phyloP scores from a whole-genome alignment of 441 rosid genomes.

The Mallotus repandus region DNA sequence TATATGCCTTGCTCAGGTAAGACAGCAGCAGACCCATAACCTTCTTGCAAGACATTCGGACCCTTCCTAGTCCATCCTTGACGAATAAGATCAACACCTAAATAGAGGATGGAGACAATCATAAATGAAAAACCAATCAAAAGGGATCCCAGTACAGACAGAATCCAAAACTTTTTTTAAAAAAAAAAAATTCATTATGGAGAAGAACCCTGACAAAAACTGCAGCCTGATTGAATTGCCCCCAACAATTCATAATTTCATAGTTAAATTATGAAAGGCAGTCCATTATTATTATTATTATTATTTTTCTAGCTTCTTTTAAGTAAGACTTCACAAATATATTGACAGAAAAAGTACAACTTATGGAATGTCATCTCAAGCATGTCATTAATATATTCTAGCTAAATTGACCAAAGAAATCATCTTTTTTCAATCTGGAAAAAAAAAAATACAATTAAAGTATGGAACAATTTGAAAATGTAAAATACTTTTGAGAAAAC shows the following conservation, averaged over 20 bases:
- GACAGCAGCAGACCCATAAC: conserved; percentile 94
- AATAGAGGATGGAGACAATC: conserved; percentile 4
- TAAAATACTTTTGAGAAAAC: not conserved
- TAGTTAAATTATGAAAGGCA: not conserved
- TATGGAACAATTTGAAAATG: not conserved
- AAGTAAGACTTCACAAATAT: not conserved
- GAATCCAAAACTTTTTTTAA: not conserved
- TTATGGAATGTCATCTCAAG: not conserved
- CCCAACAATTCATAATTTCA: not conserved
- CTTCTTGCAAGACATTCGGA: conserved; percentile 81
- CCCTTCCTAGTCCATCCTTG: conserved; percentile 94
- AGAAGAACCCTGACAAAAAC: not conserved
- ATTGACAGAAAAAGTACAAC: not conserved
- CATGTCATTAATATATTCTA: conserved; percentile 4
- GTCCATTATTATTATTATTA: not conserved
- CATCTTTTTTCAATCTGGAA: not conserved
- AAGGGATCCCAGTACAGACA: not conserved
- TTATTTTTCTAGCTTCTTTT: not conserved
- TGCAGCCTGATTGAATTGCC: not conserved
- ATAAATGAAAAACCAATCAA: conserved; percentile 8
- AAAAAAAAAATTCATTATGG: not conserved
- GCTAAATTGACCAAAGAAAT: not conserved
- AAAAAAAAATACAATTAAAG: not conserved
- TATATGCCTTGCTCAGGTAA: conserved; percentile 99
- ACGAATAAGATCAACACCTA: conserved; percentile 84